Base-by-base conservation (phyloP, 1,139 yeast genomes). In the Hansenula sp. region DNA sequence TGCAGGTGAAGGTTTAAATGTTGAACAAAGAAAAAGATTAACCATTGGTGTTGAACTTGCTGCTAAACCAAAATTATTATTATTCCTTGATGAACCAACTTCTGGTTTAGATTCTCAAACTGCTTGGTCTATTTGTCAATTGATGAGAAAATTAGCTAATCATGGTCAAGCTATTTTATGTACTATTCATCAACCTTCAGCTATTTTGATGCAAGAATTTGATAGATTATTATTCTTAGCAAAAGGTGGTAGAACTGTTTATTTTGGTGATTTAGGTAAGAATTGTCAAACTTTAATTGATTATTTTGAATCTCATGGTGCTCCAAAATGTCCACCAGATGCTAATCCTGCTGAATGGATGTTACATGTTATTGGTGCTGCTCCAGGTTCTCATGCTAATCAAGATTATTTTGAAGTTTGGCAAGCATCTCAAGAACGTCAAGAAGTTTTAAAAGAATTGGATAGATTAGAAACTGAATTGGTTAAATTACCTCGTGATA, bases 61-160 rank as follows among this genome's bases (percentile, higher is more conserved):
- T 34, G 95, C 96, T 21, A 87, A 84, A 60, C 96, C 96, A 6
- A 81, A 82, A 50, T 69, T 88, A 43, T 67, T 88, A 46, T 68
- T 88, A 42, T 88, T 88, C 64, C 72, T 88, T 56, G 96, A 88
- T 65, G 96, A 88, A 61, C 96, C 96, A 10, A 88, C 96, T 19
- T 87, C 96, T 7, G 96, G 96, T 57, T 71, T 88, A 51, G 96
- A 88, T 60, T 86, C 96, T 20, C 95, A 87, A 64, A 83, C 95
- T 42, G 95, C 96, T 9, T 85, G 95, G 95, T 78, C 92, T 19
- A 79, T 84, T 54, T 79, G 87, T 60, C 79, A 80, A 57, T 69
- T 86, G 61, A 76, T 85, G 76, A 75, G 87, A 62, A 81, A 79
- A 59, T 70, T 85, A 42, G 84, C 92, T 18, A 70, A 77, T 58